Evolutionary conservation across 2,329 filamentous ascomycete species (phyloP), one percentile per base, ranked within the genome.

Genomic region (Botrytis tulipae): DNA sequence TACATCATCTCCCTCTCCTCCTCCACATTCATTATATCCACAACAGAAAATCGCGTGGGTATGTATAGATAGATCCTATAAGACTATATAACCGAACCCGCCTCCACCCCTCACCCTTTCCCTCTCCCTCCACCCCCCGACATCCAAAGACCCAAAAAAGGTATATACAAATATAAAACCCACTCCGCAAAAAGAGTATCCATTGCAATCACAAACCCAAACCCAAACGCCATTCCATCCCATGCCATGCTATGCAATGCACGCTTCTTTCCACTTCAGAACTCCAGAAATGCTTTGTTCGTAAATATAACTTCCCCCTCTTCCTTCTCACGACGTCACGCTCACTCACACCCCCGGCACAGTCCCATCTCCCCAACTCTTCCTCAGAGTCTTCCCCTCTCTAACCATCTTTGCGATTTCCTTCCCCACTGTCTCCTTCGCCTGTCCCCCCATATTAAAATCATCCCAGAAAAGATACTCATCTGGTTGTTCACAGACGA

Each of bases 391-490:
- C 22, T 32, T 51, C 40, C 65, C 48, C 65, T 20, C 32, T 25
- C 14, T 51, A 29, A 79, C 70, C 70, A 78, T 75, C 74, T 76
- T 74, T 10, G 77, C 80, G 4, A 82, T 76, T 10, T 78, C 78
- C 46, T 74, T 77, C 3, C 82, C 83, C 35, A 84, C 77, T 60
- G 77, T 77, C 20, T 76, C 72, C 6, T 84, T 83, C 25, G 82
- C 84, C 35, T 80, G 78, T 57, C 76, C 75, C 22, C 82, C 82
- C 6, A 89, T 80, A 0, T 82, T 85, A 60, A 87, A 88, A 0
- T 83, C 81, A 67, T 87, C 86, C 79, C 84, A 86, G 78, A 88
- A 89, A 3, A 90, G 80, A 74, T 87, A 85, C 20, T 85, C 81
- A 22, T 85, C 80, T 10, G 78, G 78, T 3, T 75, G 57, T 7